These are phyloP conservation scores for Laburnicola sp. DNA, from an alignment of 2,329 filamentous ascomycete species.

Conservation along the genomic window DNA sequence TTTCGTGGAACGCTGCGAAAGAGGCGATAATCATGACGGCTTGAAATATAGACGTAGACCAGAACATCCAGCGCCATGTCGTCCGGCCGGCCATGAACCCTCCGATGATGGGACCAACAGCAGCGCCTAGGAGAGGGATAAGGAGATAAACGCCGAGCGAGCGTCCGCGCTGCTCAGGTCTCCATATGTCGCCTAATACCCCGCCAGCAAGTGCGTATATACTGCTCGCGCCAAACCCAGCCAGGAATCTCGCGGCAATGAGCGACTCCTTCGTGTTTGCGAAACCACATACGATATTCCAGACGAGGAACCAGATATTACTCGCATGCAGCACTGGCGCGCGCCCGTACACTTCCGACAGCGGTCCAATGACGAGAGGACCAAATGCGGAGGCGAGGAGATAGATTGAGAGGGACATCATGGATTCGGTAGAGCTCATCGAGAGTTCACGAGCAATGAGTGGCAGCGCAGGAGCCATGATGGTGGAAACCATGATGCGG, in stretches of 20 bases:
- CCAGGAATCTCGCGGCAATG: conserved; percentile 29
- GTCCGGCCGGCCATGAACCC: conserved; percentile 32
- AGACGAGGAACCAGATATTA: conserved; percentile 32
- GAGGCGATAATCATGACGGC: conserved; percentile 35
- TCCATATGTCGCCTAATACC: conserved; percentile 33
- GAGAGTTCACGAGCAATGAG: conserved; percentile 26
- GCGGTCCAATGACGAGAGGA: conserved; percentile 32
- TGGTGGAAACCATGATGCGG: conserved; percentile 37
- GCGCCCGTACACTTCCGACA: conserved; percentile 36
- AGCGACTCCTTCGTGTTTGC: conserved; percentile 27
- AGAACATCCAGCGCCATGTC: conserved; percentile 39
- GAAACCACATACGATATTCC: conserved; percentile 33
- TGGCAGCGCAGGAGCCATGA: conserved; percentile 32
- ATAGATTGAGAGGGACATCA: conserved; percentile 35
- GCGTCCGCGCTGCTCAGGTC: conserved; percentile 25
- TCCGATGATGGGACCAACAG: conserved; percentile 28
- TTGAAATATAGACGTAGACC: conserved; percentile 31
- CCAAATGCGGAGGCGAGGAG: conserved; percentile 34
- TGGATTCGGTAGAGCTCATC: conserved; percentile 25
- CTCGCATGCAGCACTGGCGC: conserved; percentile 25
- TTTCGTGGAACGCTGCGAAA: conserved; percentile 47
- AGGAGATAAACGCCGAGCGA: conserved; percentile 27
- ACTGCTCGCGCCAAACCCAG: conserved; percentile 32
- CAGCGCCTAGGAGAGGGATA: conserved; percentile 24
- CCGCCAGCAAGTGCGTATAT: conserved; percentile 27